Conservation (phyloP, 352 stramenopile genomes). For the Pythium biforme region DNA sequence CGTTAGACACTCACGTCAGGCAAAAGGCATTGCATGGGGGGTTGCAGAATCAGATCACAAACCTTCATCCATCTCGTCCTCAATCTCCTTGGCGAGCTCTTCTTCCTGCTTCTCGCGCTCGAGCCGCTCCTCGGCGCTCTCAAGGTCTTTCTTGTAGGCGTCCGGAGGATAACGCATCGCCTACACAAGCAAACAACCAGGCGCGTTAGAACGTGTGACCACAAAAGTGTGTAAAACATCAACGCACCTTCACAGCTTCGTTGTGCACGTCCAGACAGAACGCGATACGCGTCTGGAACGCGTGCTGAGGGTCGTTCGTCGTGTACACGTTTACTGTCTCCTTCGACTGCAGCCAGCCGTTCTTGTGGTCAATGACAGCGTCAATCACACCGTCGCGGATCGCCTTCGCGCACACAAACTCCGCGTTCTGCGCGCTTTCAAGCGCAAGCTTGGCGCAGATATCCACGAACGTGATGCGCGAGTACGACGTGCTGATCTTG, state of each 20-base stretch:
- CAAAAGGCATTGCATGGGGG: no score
- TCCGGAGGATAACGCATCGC: conserved; percentile 97
- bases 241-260: conserved; percentile 92
- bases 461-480: conserved; percentile 87
- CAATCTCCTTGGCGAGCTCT: conserved; percentile 96
- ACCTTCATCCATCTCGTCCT: conserved; percentile 96
- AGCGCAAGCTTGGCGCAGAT: conserved; percentile 94
- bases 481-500: conserved; percentile 97
- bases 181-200: conserved; percentile 23
- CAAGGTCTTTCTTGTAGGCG: conserved; percentile 97
- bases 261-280: conserved; percentile 99
- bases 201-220: no score
- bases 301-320: conserved; percentile 93
- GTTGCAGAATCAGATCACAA: no score
- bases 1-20: no score
- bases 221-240: no score
- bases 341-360: conserved; percentile 91
- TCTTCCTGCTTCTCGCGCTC: conserved; percentile 93
- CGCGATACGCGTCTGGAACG: conserved; percentile 96
- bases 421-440: conserved; percentile 89
- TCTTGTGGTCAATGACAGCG: conserved; percentile 96
- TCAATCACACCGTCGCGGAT: conserved; percentile 98
- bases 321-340: conserved; percentile 88
- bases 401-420: conserved; percentile 98
- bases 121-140: conserved; percentile 88